phyloP scores from a whole-genome alignment of 2,329 filamentous ascomycete genomes.

The Colletotrichum sp. region DNA sequence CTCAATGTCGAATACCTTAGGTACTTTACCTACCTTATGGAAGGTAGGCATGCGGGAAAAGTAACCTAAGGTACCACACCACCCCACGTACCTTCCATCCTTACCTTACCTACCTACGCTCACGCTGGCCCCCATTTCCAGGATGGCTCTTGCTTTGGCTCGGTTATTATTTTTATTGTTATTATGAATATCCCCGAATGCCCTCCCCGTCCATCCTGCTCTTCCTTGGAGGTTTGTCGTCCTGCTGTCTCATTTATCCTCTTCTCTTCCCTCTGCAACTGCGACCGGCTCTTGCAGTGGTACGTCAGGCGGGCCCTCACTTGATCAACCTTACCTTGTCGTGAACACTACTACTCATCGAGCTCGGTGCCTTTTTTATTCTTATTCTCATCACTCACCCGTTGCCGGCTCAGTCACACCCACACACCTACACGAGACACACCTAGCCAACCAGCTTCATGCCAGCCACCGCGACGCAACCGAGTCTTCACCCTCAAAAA shows the following conservation, averaged over 20 bases:
- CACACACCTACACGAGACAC: not conserved
- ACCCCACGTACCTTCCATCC: not conserved
- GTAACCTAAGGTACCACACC: not conserved
- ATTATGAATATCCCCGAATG: slow-evolving; percentile 19
- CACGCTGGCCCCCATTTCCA: not conserved
- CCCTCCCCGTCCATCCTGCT: not conserved
- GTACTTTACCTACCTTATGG: too few relatives aligned
- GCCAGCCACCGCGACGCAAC: not conserved
- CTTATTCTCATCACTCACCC: not conserved
- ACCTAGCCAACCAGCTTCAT: not conserved
- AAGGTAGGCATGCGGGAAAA: too few relatives aligned
- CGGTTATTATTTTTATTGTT: not conserved
- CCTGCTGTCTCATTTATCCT: not conserved
- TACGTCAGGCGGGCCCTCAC: slow-evolving; percentile 14
- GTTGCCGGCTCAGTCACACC: not conserved
- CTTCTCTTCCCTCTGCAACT: not conserved
- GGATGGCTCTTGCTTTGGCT: not conserved
- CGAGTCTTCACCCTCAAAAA: not conserved
- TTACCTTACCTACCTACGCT: not conserved
- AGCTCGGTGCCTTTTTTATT: not conserved
- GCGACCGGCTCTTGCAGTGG: not conserved
- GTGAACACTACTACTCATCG: not conserved
- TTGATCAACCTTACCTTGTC: not conserved
- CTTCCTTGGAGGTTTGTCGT: not conserved
- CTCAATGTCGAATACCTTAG: not conserved